Evolutionary conservation across 1,284 basidiomycete species (phyloP).

Genomic region (Cryptococcus sp.): DNA sequence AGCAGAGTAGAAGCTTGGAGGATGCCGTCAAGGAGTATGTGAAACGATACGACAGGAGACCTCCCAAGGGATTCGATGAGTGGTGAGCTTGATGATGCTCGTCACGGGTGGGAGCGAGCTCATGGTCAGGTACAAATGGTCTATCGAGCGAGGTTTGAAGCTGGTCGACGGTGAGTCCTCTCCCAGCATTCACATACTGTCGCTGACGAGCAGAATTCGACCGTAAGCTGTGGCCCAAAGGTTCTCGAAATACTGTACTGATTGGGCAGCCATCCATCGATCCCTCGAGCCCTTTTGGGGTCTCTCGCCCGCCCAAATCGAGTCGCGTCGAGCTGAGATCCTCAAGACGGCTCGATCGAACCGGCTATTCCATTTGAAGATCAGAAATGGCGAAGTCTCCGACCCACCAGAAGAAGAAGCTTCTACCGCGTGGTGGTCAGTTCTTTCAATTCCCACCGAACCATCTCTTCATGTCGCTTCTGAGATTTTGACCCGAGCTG

Average conservation of each 20-base stretch:
- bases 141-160: constrained; percentile 38
- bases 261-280: constrained; percentile 5
- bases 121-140: constrained; percentile 40
- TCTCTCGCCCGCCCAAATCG: constrained; percentile 3
- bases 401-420: neutral
- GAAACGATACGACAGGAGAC: constrained; percentile 42
- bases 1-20: constrained; percentile 43
- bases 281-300: constrained; percentile 6
- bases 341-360: neutral
- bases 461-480: neutral
- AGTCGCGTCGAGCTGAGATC: neutral
- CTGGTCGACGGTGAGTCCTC: constrained; percentile 45
- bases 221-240: constrained; percentile 2
- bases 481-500: neutral
- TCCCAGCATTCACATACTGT: neutral
- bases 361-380: neutral
- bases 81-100: constrained; percentile 16
- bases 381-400: neutral
- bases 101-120: neutral
- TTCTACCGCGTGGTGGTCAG: constrained; percentile 2
- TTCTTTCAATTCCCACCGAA: neutral
- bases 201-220: constrained; percentile 4
- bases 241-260: too few species aligned
- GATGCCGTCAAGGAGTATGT: constrained; percentile 47
- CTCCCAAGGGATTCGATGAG: constrained; percentile 48